A percentile compares a stretch with the other conserved stretches of the same genome.
These are phyloP conservation scores for Nemania sp. DNA, from an alignment of 2,329 filamentous ascomycete species.

Conservation along the genomic window DNA sequence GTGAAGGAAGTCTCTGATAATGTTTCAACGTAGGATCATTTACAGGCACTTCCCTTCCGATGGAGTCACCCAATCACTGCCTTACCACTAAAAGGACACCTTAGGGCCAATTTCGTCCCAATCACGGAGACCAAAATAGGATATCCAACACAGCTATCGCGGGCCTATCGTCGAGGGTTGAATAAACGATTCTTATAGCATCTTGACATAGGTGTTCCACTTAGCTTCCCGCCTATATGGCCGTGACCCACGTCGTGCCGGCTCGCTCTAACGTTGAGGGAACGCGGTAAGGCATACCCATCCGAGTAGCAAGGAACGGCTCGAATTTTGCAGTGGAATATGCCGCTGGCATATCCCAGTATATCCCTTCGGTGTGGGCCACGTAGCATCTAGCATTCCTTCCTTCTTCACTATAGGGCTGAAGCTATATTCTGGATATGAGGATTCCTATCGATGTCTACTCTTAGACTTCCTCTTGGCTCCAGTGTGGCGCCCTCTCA, in stretches of 20 bases:
- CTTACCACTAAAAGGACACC: not conserved
- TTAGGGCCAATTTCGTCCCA: not conserved
- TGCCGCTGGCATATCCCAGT: conserved; percentile 6
- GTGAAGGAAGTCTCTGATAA: conserved; percentile 4
- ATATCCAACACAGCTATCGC: conserved; percentile 8
- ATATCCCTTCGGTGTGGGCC: conserved; percentile 18
- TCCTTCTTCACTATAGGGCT: conserved; percentile 23
- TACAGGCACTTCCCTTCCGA: conserved; percentile 1
- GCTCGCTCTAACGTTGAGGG: conserved; percentile 20
- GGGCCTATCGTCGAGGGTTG: conserved; percentile 7
- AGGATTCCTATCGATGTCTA: conserved; percentile 5
- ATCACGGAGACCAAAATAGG: not conserved
- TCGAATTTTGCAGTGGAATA: conserved; percentile 10
- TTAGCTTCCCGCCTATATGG: conserved; percentile 17
- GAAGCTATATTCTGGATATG: conserved; percentile 12
- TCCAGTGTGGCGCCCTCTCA: conserved; percentile 10
- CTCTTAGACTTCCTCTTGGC: conserved; percentile 8
- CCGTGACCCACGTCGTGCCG: conserved; percentile 24
- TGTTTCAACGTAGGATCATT: conserved; percentile 15
- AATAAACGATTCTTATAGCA: conserved; percentile 3
- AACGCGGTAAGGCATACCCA: conserved; percentile 25
- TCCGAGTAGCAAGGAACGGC: conserved; percentile 3
- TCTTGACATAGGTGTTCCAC: not conserved
- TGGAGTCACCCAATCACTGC: conserved; percentile 7
- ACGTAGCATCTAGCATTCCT: conserved; percentile 1